Evolutionary conservation across 1,284 basidiomycete species (phyloP), one percentile per base, ranked within the genome.

Genomic region (Limonomyces culmigenus): DNA sequence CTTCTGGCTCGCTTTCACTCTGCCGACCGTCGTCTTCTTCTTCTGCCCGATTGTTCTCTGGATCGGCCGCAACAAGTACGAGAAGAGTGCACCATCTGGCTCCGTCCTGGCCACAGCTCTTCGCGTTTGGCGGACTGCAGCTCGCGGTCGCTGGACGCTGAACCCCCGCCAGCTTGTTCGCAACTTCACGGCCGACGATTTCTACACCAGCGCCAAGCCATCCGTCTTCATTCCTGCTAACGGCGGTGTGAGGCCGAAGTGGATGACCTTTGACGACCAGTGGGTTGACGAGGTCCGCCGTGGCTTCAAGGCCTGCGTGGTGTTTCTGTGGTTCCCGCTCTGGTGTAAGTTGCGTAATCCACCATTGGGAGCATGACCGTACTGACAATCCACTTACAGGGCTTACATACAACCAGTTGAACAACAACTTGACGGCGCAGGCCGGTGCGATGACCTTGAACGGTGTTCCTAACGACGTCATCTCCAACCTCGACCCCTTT

Each of bases 251-350:
- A 27, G 19, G 25, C 78, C 77, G 0, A 21, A 32, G 2, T 81
- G 77, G 78, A 81, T 81, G 75, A 72, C 57, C 3, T 80, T 70
- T 50, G 76, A 85, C 45, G 80, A 84, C 47, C 49, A 62, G 29
- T 87, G 76, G 73, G 83, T 92, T 12, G 81, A 87, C 38, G 87
- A 92, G 51, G 73, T 91, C 35, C 63, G 66, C 39, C 70, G 85
- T 47, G 85, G 81, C 2, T 56, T 88, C 55, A 85, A 84, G 53
- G 88, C 88, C 6, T 92, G 87, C 56, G 55, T 59, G 30, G 85
- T 92, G 39, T 91, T 92, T 58, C 50, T 65, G 32, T 87, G 78
- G 68, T 84, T 51, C 55, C 80, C 79, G 1, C 55, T 81, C 27
- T 81, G 70, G 48, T 80, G 77, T 78, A 41, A 32, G 71, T 51